phyloP scores from a whole-genome alignment of 306 rosid genomes.

The Cajanus cajan region DNA sequence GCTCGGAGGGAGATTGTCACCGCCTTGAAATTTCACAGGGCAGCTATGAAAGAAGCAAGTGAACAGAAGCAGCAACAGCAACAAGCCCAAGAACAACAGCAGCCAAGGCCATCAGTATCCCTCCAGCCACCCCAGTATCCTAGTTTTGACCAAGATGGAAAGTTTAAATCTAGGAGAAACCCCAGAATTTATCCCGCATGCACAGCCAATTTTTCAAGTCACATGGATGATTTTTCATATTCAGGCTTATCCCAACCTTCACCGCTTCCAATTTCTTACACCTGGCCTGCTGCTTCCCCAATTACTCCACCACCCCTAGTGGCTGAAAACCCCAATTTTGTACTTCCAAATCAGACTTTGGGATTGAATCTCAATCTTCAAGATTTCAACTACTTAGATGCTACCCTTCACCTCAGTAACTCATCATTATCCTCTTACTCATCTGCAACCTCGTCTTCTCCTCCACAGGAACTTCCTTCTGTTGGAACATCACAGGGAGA shows the following conservation, averaged over 20 bases:
- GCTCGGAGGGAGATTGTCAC: slow-evolving; percentile 89
- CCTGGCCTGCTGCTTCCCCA: slow-evolving; percentile 43
- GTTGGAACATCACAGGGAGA: slow-evolving; percentile 42
- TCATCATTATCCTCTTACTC: slow-evolving; percentile 40
- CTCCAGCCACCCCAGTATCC: slow-evolving; percentile 36
- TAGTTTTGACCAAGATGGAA: slow-evolving; percentile 48
- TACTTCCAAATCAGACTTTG: slow-evolving; percentile 69
- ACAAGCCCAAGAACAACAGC: slow-evolving; percentile 34
- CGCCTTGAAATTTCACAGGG: slow-evolving; percentile 90
- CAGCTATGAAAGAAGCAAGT: slow-evolving; percentile 75
- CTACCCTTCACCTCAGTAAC: slow-evolving; percentile 41
- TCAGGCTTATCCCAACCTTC: slow-evolving; percentile 32
- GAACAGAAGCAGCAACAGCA: slow-evolving; percentile 55
- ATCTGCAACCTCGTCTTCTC: slow-evolving; percentile 52
- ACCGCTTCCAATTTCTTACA: slow-evolving; percentile 36
- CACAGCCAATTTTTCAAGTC: slow-evolving; percentile 39
- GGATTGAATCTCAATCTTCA: slow-evolving; percentile 87
- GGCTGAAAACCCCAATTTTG: slow-evolving; percentile 51
- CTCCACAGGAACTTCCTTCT: slow-evolving; percentile 46
- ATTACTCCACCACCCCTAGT: slow-evolving; percentile 41
- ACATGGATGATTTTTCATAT: slow-evolving; percentile 32
- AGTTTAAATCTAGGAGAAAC: slow-evolving; percentile 52
- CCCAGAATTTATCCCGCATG: slow-evolving; percentile 59
- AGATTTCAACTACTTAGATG: slow-evolving; percentile 59
- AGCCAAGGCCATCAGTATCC: slow-evolving; percentile 24